These are phyloP conservation scores for Discostella pseudostelligera DNA, from an alignment of 108 stramenopile genomes.

Conservation along the genomic window DNA sequence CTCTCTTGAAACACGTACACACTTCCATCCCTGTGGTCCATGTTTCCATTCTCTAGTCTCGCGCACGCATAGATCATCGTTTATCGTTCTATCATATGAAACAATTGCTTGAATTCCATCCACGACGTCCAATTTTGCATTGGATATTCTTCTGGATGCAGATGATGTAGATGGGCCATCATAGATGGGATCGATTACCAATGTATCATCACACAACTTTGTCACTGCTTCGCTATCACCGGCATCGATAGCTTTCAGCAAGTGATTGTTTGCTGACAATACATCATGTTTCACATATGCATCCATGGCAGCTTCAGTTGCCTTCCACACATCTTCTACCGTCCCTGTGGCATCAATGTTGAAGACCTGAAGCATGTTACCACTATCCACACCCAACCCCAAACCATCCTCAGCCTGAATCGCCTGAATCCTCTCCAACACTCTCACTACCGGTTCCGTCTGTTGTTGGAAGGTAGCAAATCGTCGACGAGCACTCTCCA, in stretches of 20 bases:
- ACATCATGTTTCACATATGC: conserved; percentile 66
- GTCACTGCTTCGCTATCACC: conserved; percentile 40
- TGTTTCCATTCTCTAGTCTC: conserved; percentile 37
- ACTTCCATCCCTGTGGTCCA: conserved; percentile 35
- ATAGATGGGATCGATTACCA: conserved; percentile 22
- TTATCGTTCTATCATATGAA: conserved; percentile 51
- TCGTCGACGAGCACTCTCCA: conserved; percentile 77
- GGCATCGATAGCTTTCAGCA: conserved; percentile 52
- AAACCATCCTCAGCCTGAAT: conserved; percentile 17
- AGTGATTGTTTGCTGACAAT: conserved; percentile 54
- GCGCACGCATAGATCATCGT: conserved; percentile 9
- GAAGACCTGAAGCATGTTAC: conserved; percentile 41
- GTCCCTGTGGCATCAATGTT: conserved; percentile 68
- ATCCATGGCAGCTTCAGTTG: conserved; percentile 66
- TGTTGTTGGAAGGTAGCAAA: conserved; percentile 80
- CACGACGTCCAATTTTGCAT: conserved; percentile 58
- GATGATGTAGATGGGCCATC: conserved; percentile 30
- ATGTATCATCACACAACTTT: conserved; percentile 43
- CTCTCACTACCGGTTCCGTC: conserved; percentile 81
- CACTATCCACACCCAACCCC: conserved; percentile 4
- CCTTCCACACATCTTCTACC: conserved; percentile 77
- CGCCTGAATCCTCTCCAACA: conserved; percentile 46
- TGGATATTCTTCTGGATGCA: conserved; percentile 10
- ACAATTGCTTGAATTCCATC: conserved; percentile 68
- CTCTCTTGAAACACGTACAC: conserved; percentile 17